Conservation (phyloP, 306 rosid species). For the apple (Malus domestica) region ASM211411v1 NC_041803.1:7398001-7398500, state of each 20-base stretch:
- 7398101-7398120: neutral
- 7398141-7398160: neutral
- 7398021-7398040: neutral
- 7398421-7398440: slow-evolving; percentile 72
- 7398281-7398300: slow-evolving; percentile 52
- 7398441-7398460: slow-evolving; percentile 61
- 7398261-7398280: slow-evolving; percentile 48
- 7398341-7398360: slow-evolving; percentile 89
- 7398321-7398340: slow-evolving; percentile 80
- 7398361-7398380: slow-evolving; percentile 83
- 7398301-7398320: slow-evolving; percentile 84
- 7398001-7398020: neutral
- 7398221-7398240: neutral
- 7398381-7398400: slow-evolving; percentile 77
- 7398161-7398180: neutral
- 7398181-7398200: neutral
- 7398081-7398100: neutral
- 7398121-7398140: neutral
- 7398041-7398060: neutral
- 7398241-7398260: neutral
- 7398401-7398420: slow-evolving; percentile 92
- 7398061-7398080: neutral
- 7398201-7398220: neutral
- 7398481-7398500: slow-evolving; percentile 52
- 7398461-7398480: slow-evolving; percentile 77